Percentiles rank a stretch among this genome's conserved stretches.
phyloP scores from a whole-genome alignment of 139 green algal genomes.

The Auxenochlorella protothecoides region DNA sequence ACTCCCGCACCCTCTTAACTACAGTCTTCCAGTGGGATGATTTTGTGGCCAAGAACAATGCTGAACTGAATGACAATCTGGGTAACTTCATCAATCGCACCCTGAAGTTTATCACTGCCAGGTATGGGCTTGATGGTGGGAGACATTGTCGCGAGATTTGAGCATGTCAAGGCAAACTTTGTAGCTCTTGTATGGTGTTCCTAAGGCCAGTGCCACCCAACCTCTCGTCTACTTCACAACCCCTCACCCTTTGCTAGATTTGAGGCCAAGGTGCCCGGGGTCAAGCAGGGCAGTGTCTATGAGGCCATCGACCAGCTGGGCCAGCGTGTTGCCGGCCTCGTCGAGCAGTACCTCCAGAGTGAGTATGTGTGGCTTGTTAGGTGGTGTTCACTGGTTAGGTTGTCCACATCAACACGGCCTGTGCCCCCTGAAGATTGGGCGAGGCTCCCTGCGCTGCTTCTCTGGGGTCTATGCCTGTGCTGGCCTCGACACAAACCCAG shows the following conservation, averaged over 20 bases:
- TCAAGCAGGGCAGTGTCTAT: slow-evolving; percentile 7
- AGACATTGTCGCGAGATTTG: not conserved
- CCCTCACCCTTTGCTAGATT: slow-evolving; percentile 25
- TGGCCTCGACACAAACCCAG: slow-evolving; percentile 10
- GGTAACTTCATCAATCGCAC: slow-evolving; percentile 78
- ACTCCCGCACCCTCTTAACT: not conserved
- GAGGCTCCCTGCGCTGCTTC: too few relatives aligned
- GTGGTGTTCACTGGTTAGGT: too few relatives aligned
- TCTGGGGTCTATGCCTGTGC: slow-evolving; percentile 34
- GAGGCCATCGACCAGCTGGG: slow-evolving; percentile 41
- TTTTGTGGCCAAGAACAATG: slow-evolving; percentile 80
- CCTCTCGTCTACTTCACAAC: not conserved
- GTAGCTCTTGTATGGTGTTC: too few relatives aligned
- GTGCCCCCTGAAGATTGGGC: too few relatives aligned
- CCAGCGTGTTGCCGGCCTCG: slow-evolving; percentile 35
- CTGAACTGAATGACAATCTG: slow-evolving; percentile 90
- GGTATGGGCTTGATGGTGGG: not conserved
- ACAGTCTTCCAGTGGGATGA: slow-evolving; percentile 90
- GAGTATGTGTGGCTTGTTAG: too few relatives aligned
- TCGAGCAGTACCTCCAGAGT: slow-evolving; percentile 58
- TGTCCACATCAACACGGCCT: too few relatives aligned
- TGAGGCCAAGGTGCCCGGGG: slow-evolving; percentile 42
- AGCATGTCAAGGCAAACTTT: too few relatives aligned
- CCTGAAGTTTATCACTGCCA: slow-evolving; percentile 63
- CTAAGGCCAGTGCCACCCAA: too few relatives aligned